Evolutionary conservation across 768 basidiomycete species (phyloP).

Genomic region (Pleurotus citrinopileatus): DNA sequence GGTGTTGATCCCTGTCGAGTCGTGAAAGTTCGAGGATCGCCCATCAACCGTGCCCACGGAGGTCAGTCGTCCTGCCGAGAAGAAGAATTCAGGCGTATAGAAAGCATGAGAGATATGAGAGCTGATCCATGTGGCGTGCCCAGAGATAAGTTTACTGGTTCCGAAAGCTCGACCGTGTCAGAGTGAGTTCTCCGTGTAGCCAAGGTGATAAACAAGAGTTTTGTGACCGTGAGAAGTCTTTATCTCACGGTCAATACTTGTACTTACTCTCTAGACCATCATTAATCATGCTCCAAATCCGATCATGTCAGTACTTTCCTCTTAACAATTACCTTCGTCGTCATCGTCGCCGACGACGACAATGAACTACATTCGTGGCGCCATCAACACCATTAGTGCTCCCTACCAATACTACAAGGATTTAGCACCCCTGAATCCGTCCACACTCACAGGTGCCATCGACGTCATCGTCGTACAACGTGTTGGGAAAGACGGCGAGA

Average conservation of each 20-base stretch:
- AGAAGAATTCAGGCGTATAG: no score
- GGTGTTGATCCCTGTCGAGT: no score
- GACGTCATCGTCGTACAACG: slow-evolving; percentile 95
- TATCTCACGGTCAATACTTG: neutral
- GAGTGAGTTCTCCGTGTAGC: no score
- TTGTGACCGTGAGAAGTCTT: neutral
- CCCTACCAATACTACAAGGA: slow-evolving; percentile 91
- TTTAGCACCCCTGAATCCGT: slow-evolving; percentile 83
- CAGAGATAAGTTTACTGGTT: no score
- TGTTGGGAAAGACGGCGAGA: slow-evolving; percentile 56
- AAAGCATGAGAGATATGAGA: no score
- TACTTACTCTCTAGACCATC: neutral
- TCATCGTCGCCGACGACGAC: slow-evolving; percentile 20
- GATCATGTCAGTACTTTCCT: slow-evolving; percentile 18
- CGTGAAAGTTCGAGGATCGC: no score
- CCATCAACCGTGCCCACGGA: no score
- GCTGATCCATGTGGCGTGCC: no score
- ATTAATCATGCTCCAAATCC: slow-evolving; percentile 12
- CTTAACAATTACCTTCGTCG: slow-evolving; percentile 13
- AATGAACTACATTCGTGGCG: slow-evolving; percentile 90
- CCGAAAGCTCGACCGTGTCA: no score
- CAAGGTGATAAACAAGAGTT: no score
- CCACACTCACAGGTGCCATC: slow-evolving; percentile 96
- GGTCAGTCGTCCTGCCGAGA: no score
- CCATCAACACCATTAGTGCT: slow-evolving; percentile 80